phyloP scores from a whole-genome alignment of 352 stramenopile genomes.

The Blastocystis sp. region DNA sequence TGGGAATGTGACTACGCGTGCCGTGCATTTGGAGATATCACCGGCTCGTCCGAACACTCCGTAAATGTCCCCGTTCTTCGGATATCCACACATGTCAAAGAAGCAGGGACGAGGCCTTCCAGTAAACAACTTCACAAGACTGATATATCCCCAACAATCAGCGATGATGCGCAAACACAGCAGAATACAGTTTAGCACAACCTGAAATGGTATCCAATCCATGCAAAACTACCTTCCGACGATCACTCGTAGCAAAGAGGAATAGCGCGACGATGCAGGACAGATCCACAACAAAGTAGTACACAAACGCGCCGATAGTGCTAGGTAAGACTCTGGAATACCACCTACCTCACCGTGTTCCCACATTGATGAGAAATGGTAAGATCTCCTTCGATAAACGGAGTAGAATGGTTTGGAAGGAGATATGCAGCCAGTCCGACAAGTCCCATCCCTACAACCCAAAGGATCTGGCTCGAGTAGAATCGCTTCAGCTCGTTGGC shows the following conservation, averaged over 20 bases:
- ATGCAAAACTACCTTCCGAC: background rate
- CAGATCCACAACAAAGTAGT: background rate
- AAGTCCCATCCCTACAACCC: background rate
- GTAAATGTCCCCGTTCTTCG: background rate
- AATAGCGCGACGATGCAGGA: background rate
- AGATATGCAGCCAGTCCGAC: background rate
- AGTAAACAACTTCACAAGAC: conserved; percentile 20
- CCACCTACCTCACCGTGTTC: conserved; percentile 7
- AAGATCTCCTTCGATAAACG: conserved; percentile 1
- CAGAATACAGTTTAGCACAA: background rate
- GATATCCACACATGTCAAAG: conserved; percentile 50
- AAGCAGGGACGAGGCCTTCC: conserved; percentile 31
- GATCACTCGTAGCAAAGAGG: background rate
- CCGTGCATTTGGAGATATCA: conserved; percentile 31
- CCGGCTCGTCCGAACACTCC: background rate
- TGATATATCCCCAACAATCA: background rate
- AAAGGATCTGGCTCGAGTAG: background rate
- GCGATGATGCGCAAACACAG: background rate
- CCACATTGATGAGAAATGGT: conserved; percentile 39
- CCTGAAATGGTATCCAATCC: background rate
- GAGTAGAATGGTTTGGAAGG: background rate
- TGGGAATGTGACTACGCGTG: background rate
- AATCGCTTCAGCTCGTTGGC: background rate
- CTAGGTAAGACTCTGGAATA: background rate
- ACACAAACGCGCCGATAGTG: background rate